These are phyloP conservation scores for Agaricus blazei DNA, from an alignment of 768 basidiomycete species.

Conservation along the genomic window DNA sequence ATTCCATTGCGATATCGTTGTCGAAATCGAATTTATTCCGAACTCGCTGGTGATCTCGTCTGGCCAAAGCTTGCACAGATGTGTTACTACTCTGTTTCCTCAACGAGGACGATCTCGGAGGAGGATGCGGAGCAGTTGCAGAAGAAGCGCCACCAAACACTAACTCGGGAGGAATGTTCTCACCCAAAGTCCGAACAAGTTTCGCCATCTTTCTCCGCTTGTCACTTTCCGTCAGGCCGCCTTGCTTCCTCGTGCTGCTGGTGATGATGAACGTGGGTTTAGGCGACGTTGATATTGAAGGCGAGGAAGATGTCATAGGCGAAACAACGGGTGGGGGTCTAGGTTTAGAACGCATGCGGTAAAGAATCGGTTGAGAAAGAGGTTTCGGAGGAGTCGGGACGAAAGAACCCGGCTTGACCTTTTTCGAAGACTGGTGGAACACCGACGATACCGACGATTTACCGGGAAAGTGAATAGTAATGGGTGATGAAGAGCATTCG, in stretches of 20 bases:
- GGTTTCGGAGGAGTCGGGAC: conserved; percentile 7
- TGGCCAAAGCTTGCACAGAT: neutral
- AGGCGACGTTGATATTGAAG: neutral
- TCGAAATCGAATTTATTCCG: neutral
- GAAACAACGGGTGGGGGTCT: neutral
- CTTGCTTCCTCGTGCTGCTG: neutral
- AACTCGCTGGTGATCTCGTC: neutral
- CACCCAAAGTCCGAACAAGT: conserved; percentile 51
- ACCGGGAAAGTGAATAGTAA: conserved; percentile 17
- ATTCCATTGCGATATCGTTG: neutral
- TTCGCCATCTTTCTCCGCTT: conserved; percentile 52
- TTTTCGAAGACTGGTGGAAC: neutral
- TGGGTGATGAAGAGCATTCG: conserved; percentile 11
- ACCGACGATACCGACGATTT: neutral
- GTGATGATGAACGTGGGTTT: too few relatives aligned
- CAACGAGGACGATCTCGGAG: neutral
- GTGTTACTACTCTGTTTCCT: neutral
- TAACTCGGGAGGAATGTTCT: conserved; percentile 53
- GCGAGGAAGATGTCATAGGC: conserved; percentile 3
- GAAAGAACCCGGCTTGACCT: neutral
- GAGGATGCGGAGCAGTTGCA: neutral
- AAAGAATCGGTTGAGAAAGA: conserved; percentile 23
- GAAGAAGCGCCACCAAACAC: conserved; percentile 26
- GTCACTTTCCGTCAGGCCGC: conserved; percentile 18
- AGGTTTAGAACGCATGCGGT: conserved; percentile 18